Conservation (phyloP, 2,329 filamentous ascomycete genomes). For the Fusarium sp. region DNA sequence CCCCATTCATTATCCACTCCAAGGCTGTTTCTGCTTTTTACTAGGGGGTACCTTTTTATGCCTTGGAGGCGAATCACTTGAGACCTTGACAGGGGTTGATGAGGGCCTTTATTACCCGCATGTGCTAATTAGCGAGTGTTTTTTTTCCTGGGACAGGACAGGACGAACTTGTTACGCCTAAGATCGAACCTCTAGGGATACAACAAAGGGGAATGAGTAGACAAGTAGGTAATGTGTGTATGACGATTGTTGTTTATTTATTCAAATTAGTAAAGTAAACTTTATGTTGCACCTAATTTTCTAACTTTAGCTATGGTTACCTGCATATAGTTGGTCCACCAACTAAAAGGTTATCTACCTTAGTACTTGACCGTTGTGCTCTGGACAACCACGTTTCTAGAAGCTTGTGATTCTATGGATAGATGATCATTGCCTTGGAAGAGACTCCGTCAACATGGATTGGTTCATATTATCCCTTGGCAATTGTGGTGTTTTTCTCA, state of each 20-base stretch:
- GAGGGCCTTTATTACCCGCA: conserved; percentile 25
- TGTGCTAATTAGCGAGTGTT: conserved; percentile 14
- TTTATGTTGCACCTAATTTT: neutral
- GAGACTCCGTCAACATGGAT: neutral
- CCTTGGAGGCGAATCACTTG: conserved; percentile 36
- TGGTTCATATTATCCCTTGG: conserved; percentile 5
- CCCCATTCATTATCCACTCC: conserved; percentile 20
- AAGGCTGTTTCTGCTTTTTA: conserved; percentile 34
- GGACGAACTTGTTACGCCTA: neutral
- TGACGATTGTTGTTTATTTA: conserved; percentile 23
- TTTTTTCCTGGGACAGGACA: conserved; percentile 2
- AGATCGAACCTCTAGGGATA: neutral
- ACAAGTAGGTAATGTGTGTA: neutral
- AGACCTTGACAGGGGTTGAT: conserved; percentile 21
- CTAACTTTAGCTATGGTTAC: conserved; percentile 7
- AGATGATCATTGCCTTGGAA: conserved; percentile 7
- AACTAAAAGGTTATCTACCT: neutral
- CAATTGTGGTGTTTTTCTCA: neutral
- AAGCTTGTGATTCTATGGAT: conserved; percentile 18
- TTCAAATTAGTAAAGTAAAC: conserved; percentile 1
- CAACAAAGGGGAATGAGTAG: neutral
- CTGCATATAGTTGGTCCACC: neutral
- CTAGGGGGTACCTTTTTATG: conserved; percentile 22
- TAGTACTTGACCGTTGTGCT: conserved; percentile 15
- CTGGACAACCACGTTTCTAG: conserved; percentile 20